Evolutionary conservation across 2,329 filamentous ascomycete genomes (phyloP).

Genomic region (Colletotrichum camelliae): DNA sequence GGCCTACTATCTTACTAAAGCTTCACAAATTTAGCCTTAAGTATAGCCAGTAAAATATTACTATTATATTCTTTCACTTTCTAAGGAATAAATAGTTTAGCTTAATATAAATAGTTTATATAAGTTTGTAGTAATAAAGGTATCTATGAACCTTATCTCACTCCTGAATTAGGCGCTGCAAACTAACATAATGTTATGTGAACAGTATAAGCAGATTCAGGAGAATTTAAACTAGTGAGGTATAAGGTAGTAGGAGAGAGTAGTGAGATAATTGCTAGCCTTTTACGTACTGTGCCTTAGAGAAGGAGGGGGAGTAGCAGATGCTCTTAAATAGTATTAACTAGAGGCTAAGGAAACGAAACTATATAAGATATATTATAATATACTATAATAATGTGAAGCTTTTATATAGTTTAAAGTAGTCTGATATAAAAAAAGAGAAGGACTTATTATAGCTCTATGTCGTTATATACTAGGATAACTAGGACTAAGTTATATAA

Average conservation of each 20-base stretch:
- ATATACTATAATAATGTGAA: background rate
- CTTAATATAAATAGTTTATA: background rate
- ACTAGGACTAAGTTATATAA: background rate
- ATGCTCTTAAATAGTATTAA: background rate
- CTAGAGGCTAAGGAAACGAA: background rate
- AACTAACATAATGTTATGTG: background rate
- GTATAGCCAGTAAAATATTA: background rate
- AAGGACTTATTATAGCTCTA: background rate
- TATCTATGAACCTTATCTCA: background rate
- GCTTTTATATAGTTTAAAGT: background rate
- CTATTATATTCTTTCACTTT: background rate
- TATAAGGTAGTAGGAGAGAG: background rate
- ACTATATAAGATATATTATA: background rate
- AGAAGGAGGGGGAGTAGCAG: background rate
- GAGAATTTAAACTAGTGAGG: background rate
- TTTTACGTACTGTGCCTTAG: background rate
- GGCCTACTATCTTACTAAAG: background rate
- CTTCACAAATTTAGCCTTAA: background rate
- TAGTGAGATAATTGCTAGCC: background rate
- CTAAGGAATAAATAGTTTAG: background rate
- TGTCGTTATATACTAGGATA: background rate
- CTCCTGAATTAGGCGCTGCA: background rate
- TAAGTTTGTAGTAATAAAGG: background rate
- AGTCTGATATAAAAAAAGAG: background rate
- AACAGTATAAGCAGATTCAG: background rate